Percentiles rank a stretch among this genome's conserved stretches.
Conservation (phyloP, 2,329 filamentous ascomycete genomes). For the Curvularia spicifera region DNA sequence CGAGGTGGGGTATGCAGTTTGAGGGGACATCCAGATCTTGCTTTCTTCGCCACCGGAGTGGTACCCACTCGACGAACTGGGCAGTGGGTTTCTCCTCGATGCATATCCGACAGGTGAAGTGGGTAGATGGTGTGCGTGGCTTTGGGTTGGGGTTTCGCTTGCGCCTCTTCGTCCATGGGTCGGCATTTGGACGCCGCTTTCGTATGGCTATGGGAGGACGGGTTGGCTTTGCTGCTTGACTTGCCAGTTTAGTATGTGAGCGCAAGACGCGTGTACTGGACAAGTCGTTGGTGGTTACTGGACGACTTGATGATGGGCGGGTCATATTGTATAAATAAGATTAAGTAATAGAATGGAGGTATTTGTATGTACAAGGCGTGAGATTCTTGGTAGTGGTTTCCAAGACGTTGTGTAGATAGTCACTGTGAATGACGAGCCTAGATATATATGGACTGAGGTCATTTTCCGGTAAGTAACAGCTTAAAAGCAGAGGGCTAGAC, state of each 20-base stretch:
- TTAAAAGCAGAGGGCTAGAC: neutral
- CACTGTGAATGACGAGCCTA: neutral
- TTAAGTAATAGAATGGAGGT: neutral
- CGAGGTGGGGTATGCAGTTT: constrained; percentile 32
- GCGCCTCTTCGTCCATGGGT: constrained; percentile 31
- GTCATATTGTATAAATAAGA: neutral
- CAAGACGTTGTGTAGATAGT: neutral
- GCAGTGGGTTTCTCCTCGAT: constrained; percentile 23
- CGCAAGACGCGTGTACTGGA: constrained; percentile 19
- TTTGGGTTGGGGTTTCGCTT: constrained; percentile 23
- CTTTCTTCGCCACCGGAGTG: constrained; percentile 9
- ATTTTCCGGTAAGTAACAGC: constrained; percentile 1
- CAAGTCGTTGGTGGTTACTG: neutral
- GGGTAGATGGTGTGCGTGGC: constrained; percentile 21
- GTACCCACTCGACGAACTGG: constrained; percentile 30
- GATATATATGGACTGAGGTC: constrained; percentile 7
- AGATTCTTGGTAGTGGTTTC: neutral
- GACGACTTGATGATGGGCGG: neutral
- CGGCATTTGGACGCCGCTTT: constrained; percentile 19
- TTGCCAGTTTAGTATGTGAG: constrained; percentile 18
- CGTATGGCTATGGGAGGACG: constrained; percentile 3
- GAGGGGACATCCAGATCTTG: constrained; percentile 20
- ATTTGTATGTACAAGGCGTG: neutral
- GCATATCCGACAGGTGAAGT: constrained; percentile 38
- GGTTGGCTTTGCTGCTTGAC: neutral